Evolutionary conservation across 208 protist genomes (phyloP).

Genomic region (Trypanosoma lewisi): DNA sequence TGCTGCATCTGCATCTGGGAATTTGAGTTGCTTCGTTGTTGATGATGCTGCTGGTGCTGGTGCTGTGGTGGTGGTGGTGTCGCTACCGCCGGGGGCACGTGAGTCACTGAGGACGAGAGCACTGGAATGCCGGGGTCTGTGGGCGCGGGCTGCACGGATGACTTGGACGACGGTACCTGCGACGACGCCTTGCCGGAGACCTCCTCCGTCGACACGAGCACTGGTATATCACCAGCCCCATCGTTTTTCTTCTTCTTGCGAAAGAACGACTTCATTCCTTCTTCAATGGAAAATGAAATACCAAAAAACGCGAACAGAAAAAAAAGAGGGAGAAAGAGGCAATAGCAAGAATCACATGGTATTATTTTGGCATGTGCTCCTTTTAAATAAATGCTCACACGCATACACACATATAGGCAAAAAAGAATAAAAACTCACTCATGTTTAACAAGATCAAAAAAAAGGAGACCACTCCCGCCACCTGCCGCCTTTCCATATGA

Average conservation of each 20-base stretch:
- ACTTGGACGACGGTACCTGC: background rate
- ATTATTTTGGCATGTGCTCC: too few relatives aligned
- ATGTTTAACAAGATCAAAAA: too few relatives aligned
- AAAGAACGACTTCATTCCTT: slow-evolving; percentile 6
- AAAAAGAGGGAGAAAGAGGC: background rate
- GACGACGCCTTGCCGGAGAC: background rate
- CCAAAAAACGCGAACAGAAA: slow-evolving; percentile 7
- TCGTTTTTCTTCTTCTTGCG: slow-evolving; percentile 2
- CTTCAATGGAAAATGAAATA: too few relatives aligned
- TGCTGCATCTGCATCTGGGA: background rate
- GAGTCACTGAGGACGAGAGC: background rate
- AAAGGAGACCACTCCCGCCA: too few relatives aligned
- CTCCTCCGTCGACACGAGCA: background rate
- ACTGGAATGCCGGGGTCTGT: background rate
- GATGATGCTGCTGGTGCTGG: too few relatives aligned
- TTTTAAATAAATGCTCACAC: background rate
- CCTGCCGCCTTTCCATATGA: background rate
- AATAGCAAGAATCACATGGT: background rate
- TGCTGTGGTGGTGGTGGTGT: background rate
- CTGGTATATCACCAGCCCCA: background rate
- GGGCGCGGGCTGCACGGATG: background rate
- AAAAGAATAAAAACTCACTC: too few relatives aligned
- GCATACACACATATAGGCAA: slow-evolving; percentile 8
- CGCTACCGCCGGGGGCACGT: background rate
- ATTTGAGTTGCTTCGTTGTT: background rate